Percentiles rank a stretch among this genome's conserved stretches.
These are phyloP conservation scores for Apophysomyces ossiformis DNA, from an alignment of 371 early-diverging fungal species.

Conservation along the genomic window DNA sequence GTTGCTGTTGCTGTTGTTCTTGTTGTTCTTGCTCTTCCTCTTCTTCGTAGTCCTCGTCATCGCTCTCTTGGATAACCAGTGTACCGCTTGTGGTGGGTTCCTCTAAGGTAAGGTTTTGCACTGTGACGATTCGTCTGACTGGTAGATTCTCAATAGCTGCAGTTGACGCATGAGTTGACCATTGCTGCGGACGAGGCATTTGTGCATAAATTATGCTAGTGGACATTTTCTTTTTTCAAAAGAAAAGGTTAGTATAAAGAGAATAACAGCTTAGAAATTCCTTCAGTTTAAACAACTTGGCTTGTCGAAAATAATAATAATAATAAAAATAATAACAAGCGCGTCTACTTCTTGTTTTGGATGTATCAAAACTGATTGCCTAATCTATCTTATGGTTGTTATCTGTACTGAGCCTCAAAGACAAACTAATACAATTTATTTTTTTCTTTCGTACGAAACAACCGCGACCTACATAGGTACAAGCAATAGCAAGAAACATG, in stretches of 20 bases:
- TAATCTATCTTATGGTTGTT: neutral
- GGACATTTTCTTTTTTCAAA: neutral
- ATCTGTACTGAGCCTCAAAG: neutral
- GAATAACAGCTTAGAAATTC: neutral
- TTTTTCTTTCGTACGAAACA: too few relatives aligned
- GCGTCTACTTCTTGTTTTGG: constrained; percentile 4
- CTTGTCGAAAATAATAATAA: neutral
- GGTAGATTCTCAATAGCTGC: neutral
- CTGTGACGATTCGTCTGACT: constrained; percentile 22
- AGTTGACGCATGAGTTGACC: neutral
- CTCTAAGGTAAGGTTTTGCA: constrained; percentile 15
- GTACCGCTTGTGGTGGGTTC: constrained; percentile 19
- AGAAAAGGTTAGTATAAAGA: neutral
- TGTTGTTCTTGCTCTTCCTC: constrained; percentile 5
- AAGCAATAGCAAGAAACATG: too few relatives aligned
- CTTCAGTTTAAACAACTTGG: neutral
- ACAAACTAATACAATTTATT: neutral
- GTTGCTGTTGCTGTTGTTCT: constrained; percentile 9
- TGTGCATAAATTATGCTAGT: constrained; percentile 5
- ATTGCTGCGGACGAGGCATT: neutral
- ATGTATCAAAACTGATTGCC: constrained; percentile 2
- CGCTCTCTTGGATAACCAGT: constrained; percentile 19
- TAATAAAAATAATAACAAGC: neutral
- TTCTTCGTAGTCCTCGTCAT: constrained; percentile 19
- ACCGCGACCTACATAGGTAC: too few relatives aligned